phyloP scores from a whole-genome alignment of 371 early-diverging fungal genomes.

The Funneliformis caledonium region DNA sequence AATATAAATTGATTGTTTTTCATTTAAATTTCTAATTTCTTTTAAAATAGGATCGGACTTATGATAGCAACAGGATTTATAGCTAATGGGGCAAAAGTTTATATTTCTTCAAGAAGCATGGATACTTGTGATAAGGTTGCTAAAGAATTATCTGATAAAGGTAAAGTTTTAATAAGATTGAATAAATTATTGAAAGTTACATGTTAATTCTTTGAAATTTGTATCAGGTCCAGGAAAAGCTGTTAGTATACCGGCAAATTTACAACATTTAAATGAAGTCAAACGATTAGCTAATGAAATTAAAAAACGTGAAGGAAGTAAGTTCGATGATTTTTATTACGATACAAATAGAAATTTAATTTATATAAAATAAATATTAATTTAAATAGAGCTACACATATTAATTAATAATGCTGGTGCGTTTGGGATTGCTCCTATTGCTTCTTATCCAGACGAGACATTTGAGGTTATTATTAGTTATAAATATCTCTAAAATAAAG shows the following conservation, averaged over 20 bases:
- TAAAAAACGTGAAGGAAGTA: slow-evolving; percentile 58
- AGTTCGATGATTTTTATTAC: background rate
- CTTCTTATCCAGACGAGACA: slow-evolving; percentile 3
- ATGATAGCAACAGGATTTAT: slow-evolving; percentile 81
- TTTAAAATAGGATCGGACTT: slow-evolving; percentile 59
- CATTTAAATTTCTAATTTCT: slow-evolving; percentile 44
- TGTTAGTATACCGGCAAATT: slow-evolving; percentile 78
- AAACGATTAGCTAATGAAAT: slow-evolving; percentile 68
- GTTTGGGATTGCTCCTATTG: slow-evolving; percentile 23
- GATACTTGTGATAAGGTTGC: slow-evolving; percentile 53
- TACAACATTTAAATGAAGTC: slow-evolving; percentile 68
- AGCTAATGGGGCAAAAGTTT: slow-evolving; percentile 78
- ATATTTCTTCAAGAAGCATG: slow-evolving; percentile 68
- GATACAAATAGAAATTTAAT: background rate
- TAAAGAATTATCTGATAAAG: slow-evolving; percentile 53
- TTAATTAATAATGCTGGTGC: slow-evolving; percentile 39
- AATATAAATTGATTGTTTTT: slow-evolving; percentile 63
- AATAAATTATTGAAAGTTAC: background rate
- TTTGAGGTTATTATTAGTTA: slow-evolving; percentile 43
- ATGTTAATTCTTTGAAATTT: background rate
- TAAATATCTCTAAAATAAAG: background rate
- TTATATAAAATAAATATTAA: background rate
- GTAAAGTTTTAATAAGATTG: background rate
- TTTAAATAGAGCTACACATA: slow-evolving; percentile 25
- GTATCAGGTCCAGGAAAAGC: slow-evolving; percentile 73